Conservation (phyloP, 208 protist genomes). For the Trypanosomatidae sp. region DNA sequence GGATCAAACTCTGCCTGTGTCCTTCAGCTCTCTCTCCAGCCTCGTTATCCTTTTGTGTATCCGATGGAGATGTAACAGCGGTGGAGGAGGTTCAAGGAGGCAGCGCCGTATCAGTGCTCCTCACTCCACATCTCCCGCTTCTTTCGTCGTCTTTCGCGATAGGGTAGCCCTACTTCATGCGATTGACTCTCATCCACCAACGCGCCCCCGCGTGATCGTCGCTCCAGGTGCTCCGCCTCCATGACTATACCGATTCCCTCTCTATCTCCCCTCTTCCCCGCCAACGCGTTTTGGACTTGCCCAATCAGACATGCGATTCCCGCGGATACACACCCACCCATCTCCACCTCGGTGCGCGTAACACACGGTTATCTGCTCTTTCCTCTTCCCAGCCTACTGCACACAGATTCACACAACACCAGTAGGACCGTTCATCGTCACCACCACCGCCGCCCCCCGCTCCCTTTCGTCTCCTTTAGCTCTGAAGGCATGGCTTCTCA, state of each 20-base stretch:
- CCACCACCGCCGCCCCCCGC: neutral
- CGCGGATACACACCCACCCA: neutral
- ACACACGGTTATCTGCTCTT: neutral
- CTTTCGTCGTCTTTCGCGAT: neutral
- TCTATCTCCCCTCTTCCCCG: neutral
- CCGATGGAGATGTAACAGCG: no score
- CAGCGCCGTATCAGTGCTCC: neutral
- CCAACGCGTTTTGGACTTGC: neutral
- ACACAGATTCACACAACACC: neutral
- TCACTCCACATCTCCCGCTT: neutral
- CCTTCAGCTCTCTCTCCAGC: neutral
- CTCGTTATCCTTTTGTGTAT: neutral
- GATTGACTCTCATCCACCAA: neutral
- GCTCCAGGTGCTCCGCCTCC: neutral
- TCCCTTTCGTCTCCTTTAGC: neutral
- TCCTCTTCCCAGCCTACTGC: neutral
- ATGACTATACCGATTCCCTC: neutral
- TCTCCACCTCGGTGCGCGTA: neutral
- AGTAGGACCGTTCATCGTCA: neutral
- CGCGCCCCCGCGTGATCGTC: neutral
- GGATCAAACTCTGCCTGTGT: neutral
- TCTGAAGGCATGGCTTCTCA: conserved; percentile 11
- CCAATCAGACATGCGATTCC: neutral
- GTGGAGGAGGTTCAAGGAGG: neutral
- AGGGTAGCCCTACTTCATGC: no score